A percentile compares a stretch with the other conserved stretches of the same genome.
phyloP scores from a whole-genome alignment of 2,329 filamentous ascomycete genomes.

The Graphium sp. region DNA sequence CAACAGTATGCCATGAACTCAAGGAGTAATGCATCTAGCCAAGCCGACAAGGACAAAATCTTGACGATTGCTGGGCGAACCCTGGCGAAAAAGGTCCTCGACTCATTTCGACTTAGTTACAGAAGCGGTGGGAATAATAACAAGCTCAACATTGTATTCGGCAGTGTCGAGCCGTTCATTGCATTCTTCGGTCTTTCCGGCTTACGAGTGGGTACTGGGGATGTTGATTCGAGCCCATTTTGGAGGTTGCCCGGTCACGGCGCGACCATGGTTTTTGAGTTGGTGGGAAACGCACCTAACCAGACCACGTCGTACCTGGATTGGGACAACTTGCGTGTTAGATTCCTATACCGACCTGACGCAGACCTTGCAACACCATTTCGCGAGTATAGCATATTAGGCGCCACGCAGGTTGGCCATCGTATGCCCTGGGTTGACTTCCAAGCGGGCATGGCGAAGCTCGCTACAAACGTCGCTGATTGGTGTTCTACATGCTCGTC shows the following conservation, averaged over 20 bases:
- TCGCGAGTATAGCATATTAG: slow-evolving; percentile 22
- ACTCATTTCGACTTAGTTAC: slow-evolving; percentile 23
- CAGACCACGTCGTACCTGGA: slow-evolving; percentile 12
- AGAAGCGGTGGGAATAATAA: slow-evolving; percentile 17
- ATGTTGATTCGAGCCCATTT: slow-evolving; percentile 24
- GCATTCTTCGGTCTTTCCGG: slow-evolving; percentile 33
- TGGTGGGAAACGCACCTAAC: slow-evolving; percentile 17
- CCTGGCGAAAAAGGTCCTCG: slow-evolving; percentile 24
- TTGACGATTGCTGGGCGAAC: slow-evolving; percentile 36
- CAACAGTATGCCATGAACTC: slow-evolving; percentile 43
- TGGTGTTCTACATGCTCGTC: neutral
- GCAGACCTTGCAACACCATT: slow-evolving; percentile 18
- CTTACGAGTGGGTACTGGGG: too few relatives aligned
- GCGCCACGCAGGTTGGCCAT: slow-evolving; percentile 13
- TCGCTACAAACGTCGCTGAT: slow-evolving; percentile 10
- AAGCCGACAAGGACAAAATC: slow-evolving; percentile 18
- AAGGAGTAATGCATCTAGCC: slow-evolving; percentile 41
- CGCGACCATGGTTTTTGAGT: slow-evolving; percentile 59
- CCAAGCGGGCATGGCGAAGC: slow-evolving; percentile 14
- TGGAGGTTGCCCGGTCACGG: slow-evolving; percentile 46
- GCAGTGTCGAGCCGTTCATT: slow-evolving; percentile 35
- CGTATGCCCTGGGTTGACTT: slow-evolving; percentile 22
- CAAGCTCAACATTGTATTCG: slow-evolving; percentile 36
- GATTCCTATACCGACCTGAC: slow-evolving; percentile 38
- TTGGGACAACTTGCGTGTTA: slow-evolving; percentile 25